phyloP scores from a whole-genome alignment of 768 basidiomycete species.

The Candolleomyces eurysporus region DNA sequence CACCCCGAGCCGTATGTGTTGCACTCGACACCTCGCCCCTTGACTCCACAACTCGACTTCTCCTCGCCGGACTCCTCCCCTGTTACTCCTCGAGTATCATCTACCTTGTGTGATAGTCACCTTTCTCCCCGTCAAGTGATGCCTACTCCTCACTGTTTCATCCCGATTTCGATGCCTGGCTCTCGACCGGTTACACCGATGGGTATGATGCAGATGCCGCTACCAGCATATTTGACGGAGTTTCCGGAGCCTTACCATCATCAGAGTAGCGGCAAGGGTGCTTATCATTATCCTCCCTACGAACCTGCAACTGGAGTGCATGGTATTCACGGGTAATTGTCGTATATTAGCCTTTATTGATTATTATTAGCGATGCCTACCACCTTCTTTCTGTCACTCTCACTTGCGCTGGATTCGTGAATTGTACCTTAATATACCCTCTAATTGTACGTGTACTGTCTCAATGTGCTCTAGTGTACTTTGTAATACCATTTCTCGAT shows the following conservation, averaged over 20 bases:
- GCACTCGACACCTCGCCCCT: neutral
- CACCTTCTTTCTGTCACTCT: neutral
- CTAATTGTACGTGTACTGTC: neutral
- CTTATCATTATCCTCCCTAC: neutral
- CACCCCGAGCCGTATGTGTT: neutral
- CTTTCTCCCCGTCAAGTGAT: neutral
- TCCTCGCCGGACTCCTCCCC: constrained; percentile 1
- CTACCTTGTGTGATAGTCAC: neutral
- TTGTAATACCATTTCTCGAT: too few species aligned
- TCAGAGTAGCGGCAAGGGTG: neutral
- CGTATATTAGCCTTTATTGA: neutral
- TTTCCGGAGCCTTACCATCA: neutral
- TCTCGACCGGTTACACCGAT: neutral
- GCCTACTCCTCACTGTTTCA: neutral
- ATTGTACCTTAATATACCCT: neutral
- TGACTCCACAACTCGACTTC: neutral
- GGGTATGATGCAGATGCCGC: too few species aligned
- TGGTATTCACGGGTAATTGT: neutral
- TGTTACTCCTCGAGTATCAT: neutral
- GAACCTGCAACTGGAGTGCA: neutral
- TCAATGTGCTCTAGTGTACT: too few species aligned
- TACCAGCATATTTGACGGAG: neutral
- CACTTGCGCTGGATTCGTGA: neutral
- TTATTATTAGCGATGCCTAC: neutral
- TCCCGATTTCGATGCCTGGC: neutral